phyloP scores from a whole-genome alignment of 805 yeast species.

The Yarrowia osloensis region DNA sequence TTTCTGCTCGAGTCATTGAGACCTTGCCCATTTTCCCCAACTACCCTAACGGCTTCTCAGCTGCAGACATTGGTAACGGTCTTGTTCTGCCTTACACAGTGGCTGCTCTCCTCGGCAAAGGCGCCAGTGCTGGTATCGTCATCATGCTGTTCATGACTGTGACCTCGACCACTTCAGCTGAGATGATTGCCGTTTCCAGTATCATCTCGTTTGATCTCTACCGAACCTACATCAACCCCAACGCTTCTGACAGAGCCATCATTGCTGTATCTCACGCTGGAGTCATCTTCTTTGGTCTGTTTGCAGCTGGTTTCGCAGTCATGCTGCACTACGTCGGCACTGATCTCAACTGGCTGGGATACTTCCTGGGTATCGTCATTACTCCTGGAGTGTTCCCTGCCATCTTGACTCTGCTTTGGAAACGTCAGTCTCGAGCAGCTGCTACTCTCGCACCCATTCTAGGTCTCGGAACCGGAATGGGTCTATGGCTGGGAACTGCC shows the following conservation, averaged over 20 bases:
- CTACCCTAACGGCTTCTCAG: constrained; percentile 63
- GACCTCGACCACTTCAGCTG: constrained; percentile 49
- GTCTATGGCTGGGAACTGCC: constrained; percentile 38
- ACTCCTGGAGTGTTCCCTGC: constrained; percentile 39
- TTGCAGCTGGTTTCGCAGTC: constrained; percentile 75
- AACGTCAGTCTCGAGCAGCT: constrained; percentile 29
- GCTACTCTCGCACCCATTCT: constrained; percentile 29
- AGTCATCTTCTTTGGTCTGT: constrained; percentile 47
- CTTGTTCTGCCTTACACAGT: constrained; percentile 65
- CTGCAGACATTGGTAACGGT: constrained; percentile 73
- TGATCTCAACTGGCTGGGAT: constrained; percentile 69
- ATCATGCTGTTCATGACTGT: constrained; percentile 47
- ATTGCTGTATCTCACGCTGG: constrained; percentile 48
- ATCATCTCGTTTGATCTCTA: constrained; percentile 52
- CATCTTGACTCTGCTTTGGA: constrained; percentile 56
- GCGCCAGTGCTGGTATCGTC: constrained; percentile 77
- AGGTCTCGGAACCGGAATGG: constrained; percentile 31
- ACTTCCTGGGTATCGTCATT: constrained; percentile 72
- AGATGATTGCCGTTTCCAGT: constrained; percentile 47
- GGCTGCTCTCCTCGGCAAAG: constrained; percentile 74
- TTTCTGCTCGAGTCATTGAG: constrained; percentile 56
- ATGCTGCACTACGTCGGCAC: constrained; percentile 80
- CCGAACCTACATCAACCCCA: constrained; percentile 48
- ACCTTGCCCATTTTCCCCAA: constrained; percentile 71
- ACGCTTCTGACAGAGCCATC: constrained; percentile 49